These are phyloP conservation scores for Saussurea involucrata DNA, from an alignment of 129 eudicot genomes.

Conservation along the genomic window DNA sequence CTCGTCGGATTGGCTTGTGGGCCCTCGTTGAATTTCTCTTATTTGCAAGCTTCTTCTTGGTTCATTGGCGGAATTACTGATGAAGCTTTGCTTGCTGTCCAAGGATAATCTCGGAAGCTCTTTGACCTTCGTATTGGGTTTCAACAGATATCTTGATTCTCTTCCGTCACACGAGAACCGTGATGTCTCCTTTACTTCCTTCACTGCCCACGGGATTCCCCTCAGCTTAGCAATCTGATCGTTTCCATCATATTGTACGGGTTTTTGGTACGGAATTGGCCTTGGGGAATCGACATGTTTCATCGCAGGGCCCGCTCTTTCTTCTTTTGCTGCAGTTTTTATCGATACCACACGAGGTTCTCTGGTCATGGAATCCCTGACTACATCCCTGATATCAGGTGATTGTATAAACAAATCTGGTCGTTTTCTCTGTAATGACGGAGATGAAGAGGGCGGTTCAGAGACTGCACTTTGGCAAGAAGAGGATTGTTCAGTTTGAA, in stretches of 20 bases:
- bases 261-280: constrained; percentile 48
- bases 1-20: constrained; percentile 26
- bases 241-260: constrained; percentile 36
- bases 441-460: constrained; percentile 44
- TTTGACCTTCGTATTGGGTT: constrained; percentile 46
- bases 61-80: constrained; percentile 30
- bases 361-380: constrained; percentile 63
- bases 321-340: constrained; percentile 47
- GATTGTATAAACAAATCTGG: constrained; percentile 27
- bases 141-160: constrained; percentile 46
- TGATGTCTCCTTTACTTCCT: constrained; percentile 42
- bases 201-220: constrained; percentile 28
- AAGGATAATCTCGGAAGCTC: constrained; percentile 88
- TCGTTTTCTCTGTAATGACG: constrained; percentile 22
- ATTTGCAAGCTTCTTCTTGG: constrained; percentile 21
- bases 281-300: constrained; percentile 90
- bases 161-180: constrained; percentile 85
- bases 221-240: constrained; percentile 33
- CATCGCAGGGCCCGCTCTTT: constrained; percentile 34
- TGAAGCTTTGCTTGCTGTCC: constrained; percentile 62
- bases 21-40: neutral
- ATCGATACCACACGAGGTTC: constrained; percentile 56
- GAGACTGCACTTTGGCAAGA: constrained; percentile 35
- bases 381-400: constrained; percentile 63
- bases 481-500: constrained; percentile 42